Percentiles rank a stretch among this genome's conserved stretches.
Evolutionary conservation across 495 filamentous ascomycete genomes (phyloP).

Genomic region (Pyronema omphalodes): DNA sequence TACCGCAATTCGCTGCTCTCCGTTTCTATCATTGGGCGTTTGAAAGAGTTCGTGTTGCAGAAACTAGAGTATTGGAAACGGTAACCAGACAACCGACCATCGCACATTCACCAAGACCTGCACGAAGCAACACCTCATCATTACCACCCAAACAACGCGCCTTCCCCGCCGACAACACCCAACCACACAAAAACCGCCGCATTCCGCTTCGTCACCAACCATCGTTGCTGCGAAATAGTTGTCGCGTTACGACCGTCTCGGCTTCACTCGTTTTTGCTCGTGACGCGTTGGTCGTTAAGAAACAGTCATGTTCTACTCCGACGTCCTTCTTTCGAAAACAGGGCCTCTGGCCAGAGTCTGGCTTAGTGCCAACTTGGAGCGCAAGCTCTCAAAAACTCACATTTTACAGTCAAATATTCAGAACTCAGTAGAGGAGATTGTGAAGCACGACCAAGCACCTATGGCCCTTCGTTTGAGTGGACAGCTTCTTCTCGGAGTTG

Average conservation of each 20-base stretch:
- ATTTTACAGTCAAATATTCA: slow-evolving; percentile 83
- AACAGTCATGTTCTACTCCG: slow-evolving; percentile 83
- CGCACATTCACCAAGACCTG: background rate
- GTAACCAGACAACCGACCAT: background rate
- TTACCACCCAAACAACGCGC: slow-evolving; percentile 16
- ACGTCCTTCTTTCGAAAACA: slow-evolving; percentile 86
- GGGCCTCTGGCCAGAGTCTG: slow-evolving; percentile 94
- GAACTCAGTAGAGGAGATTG: slow-evolving; percentile 83
- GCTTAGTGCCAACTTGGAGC: slow-evolving; percentile 93
- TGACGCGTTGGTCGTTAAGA: slow-evolving; percentile 2
- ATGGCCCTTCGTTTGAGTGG: slow-evolving; percentile 89
- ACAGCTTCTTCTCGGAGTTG: slow-evolving; percentile 84
- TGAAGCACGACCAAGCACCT: slow-evolving; percentile 79
- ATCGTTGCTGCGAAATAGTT: slow-evolving; percentile 3
- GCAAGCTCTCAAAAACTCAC: slow-evolving; percentile 88
- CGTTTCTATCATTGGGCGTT: no score
- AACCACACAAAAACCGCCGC: background rate
- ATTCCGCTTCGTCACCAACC: background rate
- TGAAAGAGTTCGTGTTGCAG: no score
- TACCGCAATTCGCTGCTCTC: no score
- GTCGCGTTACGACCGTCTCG: background rate
- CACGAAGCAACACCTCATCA: background rate
- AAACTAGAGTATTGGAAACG: no score
- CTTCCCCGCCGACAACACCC: slow-evolving; percentile 1
- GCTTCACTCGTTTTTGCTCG: background rate